Percentiles rank a stretch among this genome's conserved stretches.
Evolutionary conservation across 805 yeast species (phyloP).

Genomic region (Cyberlindnera sargentensis): DNA sequence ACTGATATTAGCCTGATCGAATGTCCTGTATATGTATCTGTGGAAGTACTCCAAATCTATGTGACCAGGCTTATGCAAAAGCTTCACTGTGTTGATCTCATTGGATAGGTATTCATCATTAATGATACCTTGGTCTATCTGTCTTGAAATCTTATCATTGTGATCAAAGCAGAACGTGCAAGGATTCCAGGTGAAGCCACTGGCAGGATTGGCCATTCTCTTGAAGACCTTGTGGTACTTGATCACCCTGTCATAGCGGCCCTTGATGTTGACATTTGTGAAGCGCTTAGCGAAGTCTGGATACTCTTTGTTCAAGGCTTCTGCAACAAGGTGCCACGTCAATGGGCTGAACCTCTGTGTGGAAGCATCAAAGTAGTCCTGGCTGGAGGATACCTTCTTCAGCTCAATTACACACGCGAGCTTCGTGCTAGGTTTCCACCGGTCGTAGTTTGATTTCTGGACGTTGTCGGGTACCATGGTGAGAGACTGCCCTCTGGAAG

Average conservation of each 20-base stretch:
- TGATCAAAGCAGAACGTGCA: slow-evolving; percentile 15
- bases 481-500: no score
- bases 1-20: slow-evolving; percentile 4
- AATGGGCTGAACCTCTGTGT: slow-evolving; percentile 13
- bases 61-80: slow-evolving; percentile 20
- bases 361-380: slow-evolving; percentile 14
- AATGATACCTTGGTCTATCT: slow-evolving; percentile 11
- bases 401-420: slow-evolving; percentile 23
- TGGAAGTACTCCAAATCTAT: slow-evolving; percentile 23
- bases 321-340: slow-evolving; percentile 24
- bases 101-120: slow-evolving; percentile 9
- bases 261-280: slow-evolving; percentile 23
- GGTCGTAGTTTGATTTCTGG: slow-evolving; percentile 19
- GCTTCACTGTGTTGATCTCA: slow-evolving; percentile 16
- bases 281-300: slow-evolving; percentile 21
- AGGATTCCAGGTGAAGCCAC: slow-evolving; percentile 21
- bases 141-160: slow-evolving; percentile 7
- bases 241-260: slow-evolving; percentile 21
- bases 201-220: slow-evolving; percentile 16
- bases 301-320: slow-evolving; percentile 20
- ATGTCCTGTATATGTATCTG: slow-evolving; percentile 15
- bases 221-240: slow-evolving; percentile 21
- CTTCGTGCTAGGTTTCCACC: slow-evolving; percentile 25
- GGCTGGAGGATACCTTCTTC: slow-evolving; percentile 11
- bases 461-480: background rate